Evolutionary conservation across 441 rosid species (phyloP).

Genomic region (Eugenia klotzschiana): DNA sequence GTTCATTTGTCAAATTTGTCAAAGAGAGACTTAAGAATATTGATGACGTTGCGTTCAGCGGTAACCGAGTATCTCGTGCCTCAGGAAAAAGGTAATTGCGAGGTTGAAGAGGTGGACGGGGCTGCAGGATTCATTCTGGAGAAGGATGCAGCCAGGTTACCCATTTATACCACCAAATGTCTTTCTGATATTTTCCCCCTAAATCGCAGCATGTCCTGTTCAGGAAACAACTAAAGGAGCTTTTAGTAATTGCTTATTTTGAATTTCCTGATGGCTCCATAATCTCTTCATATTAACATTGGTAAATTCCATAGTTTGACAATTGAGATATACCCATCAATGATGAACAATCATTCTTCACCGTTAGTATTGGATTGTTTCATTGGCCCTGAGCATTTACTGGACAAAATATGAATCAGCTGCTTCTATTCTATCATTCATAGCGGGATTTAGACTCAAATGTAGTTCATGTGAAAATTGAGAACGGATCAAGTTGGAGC

Average conservation of each 20-base stretch:
- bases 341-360: neutral
- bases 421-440: neutral
- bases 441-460: neutral
- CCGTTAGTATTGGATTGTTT: no score
- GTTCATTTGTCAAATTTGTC: neutral
- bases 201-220: no score
- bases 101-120: neutral
- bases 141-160: neutral
- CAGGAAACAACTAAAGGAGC: no score
- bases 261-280: no score
- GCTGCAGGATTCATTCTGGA: neutral
- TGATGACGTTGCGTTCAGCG: neutral
- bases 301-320: no score
- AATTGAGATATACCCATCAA: no score
- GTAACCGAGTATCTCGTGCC: neutral
- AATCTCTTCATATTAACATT: no score
- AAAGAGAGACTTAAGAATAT: neutral
- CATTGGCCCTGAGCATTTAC: neutral
- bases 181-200: no score
- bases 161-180: neutral
- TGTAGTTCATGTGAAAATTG: neutral
- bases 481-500: neutral
- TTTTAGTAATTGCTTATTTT: no score
- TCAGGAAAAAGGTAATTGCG: neutral
- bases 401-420: neutral